Percentiles rank a stretch among this genome's conserved stretches.
These are phyloP conservation scores for Ceratocystiopsis sp. DNA, from an alignment of 2,329 filamentous ascomycete species.

Conservation along the genomic window DNA sequence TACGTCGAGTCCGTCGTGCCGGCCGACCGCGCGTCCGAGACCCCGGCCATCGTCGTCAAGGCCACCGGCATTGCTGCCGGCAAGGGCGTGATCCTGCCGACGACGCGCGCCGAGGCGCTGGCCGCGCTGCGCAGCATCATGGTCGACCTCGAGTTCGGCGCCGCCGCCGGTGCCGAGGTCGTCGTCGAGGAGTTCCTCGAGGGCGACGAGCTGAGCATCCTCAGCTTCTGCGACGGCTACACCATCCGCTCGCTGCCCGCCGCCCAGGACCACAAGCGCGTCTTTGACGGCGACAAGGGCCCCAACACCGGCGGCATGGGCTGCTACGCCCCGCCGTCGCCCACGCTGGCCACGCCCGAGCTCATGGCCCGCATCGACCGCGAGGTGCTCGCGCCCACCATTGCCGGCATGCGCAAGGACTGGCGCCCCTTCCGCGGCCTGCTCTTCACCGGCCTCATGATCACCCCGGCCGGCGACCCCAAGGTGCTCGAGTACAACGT, in stretches of 20 bases:
- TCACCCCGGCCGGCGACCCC: slow-evolving; percentile 55
- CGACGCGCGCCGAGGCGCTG: slow-evolving; percentile 66
- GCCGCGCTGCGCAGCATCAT: slow-evolving; percentile 77
- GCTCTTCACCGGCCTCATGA: slow-evolving; percentile 85
- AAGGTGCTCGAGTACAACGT: slow-evolving; percentile 89
- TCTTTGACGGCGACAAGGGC: slow-evolving; percentile 75
- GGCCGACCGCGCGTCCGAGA: slow-evolving; percentile 18
- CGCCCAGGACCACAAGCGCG: slow-evolving; percentile 92
- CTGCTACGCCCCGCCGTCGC: slow-evolving; percentile 64
- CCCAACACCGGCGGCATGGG: slow-evolving; percentile 97
- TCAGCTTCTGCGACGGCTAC: slow-evolving; percentile 83
- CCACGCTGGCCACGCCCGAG: slow-evolving; percentile 56
- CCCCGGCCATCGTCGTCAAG: slow-evolving; percentile 69
- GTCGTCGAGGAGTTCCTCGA: slow-evolving; percentile 90
- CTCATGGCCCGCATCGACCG: slow-evolving; percentile 64
- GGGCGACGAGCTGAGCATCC: slow-evolving; percentile 80
- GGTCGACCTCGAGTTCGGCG: slow-evolving; percentile 71
- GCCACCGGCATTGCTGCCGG: slow-evolving; percentile 82
- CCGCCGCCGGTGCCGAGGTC: slow-evolving; percentile 64
- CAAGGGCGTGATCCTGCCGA: slow-evolving; percentile 86
- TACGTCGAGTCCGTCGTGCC: slow-evolving; percentile 39
- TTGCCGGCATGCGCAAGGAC: slow-evolving; percentile 75
- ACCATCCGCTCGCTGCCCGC: slow-evolving; percentile 70
- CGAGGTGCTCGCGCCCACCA: slow-evolving; percentile 74
- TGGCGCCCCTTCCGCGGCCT: slow-evolving; percentile 56